These are phyloP conservation scores for Tanozyma kutaoensis DNA, from an alignment of 805 yeast species.

Conservation along the genomic window DNA sequence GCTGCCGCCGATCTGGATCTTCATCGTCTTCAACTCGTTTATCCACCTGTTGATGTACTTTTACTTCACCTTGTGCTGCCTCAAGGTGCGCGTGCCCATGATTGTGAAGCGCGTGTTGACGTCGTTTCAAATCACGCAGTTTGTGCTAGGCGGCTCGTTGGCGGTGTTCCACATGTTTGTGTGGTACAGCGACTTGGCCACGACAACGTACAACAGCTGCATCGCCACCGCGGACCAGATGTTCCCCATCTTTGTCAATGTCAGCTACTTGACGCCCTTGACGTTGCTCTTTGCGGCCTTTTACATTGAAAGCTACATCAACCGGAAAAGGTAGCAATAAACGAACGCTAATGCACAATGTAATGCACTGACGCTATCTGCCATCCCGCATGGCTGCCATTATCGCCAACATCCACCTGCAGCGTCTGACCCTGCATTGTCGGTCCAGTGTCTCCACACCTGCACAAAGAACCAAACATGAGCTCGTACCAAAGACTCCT, in stretches of 20 bases:
- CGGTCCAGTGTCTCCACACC: too few relatives aligned
- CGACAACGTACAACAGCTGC: conserved; percentile 26
- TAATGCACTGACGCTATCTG: too few relatives aligned
- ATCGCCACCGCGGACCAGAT: conserved; percentile 47
- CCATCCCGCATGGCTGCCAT: too few relatives aligned
- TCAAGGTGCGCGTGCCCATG: conserved; percentile 44
- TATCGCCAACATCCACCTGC: too few relatives aligned
- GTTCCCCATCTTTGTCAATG: conserved; percentile 48
- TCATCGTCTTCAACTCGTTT: conserved; percentile 68
- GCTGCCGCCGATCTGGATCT: conserved; percentile 71
- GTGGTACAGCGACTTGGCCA: conserved; percentile 37
- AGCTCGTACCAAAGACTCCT: too few relatives aligned
- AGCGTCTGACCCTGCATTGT: too few relatives aligned
- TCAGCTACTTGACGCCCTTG: conserved; percentile 52
- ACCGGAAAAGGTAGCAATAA: conserved; percentile 2
- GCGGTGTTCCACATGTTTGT: conserved; percentile 56
- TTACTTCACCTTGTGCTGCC: conserved; percentile 48
- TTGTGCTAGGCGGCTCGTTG: conserved; percentile 53
- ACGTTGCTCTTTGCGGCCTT: conserved; percentile 54
- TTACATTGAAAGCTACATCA: conserved; percentile 44
- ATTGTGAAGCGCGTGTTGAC: conserved; percentile 47
- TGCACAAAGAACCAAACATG: too few relatives aligned
- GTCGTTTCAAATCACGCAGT: conserved; percentile 55
- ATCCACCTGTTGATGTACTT: conserved; percentile 67
- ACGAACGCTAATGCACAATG: too few relatives aligned